Conservation (phyloP, 2,329 filamentous ascomycete species). For the Diaporthe australafricana region DNA sequence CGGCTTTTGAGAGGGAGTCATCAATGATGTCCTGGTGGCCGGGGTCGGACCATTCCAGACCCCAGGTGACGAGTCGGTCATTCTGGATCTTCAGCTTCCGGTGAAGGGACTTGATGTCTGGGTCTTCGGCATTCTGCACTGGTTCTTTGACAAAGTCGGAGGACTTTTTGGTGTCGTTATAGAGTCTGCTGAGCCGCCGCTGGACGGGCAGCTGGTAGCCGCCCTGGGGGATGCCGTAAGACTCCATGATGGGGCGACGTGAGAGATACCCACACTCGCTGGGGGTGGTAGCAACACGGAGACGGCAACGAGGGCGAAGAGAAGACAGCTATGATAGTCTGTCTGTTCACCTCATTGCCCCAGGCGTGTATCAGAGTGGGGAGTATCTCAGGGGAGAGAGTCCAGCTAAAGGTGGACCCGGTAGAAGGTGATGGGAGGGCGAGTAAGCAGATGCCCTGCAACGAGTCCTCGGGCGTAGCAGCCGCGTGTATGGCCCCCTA, state of each 20-base stretch:
- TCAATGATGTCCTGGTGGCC: slow-evolving; percentile 77
- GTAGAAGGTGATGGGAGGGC: background rate
- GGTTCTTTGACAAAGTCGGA: slow-evolving; percentile 78
- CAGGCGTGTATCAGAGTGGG: background rate
- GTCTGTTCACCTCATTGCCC: slow-evolving; percentile 19
- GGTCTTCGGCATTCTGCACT: slow-evolving; percentile 71
- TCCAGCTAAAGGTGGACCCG: slow-evolving; percentile 5
- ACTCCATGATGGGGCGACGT: slow-evolving; percentile 56
- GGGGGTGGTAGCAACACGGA: background rate
- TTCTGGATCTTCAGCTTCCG: slow-evolving; percentile 84
- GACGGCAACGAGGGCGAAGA: background rate
- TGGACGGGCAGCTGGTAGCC: slow-evolving; percentile 69
- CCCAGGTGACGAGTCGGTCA: slow-evolving; percentile 83
- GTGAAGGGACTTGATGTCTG: slow-evolving; percentile 78
- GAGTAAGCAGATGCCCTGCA: too few relatives aligned
- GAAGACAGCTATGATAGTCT: background rate
- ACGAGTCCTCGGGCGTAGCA: background rate
- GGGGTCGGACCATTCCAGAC: slow-evolving; percentile 83
- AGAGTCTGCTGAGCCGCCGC: slow-evolving; percentile 76
- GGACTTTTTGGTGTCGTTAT: slow-evolving; percentile 84
- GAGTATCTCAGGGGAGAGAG: background rate
- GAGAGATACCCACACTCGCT: background rate
- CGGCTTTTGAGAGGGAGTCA: slow-evolving; percentile 77
- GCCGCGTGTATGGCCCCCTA: slow-evolving; percentile 1
- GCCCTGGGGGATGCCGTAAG: slow-evolving; percentile 58